Evolutionary conservation across 352 stramenopile genomes (phyloP), one percentile per base, ranked within the genome.

Genomic region (Elongisporangium prolatum): DNA sequence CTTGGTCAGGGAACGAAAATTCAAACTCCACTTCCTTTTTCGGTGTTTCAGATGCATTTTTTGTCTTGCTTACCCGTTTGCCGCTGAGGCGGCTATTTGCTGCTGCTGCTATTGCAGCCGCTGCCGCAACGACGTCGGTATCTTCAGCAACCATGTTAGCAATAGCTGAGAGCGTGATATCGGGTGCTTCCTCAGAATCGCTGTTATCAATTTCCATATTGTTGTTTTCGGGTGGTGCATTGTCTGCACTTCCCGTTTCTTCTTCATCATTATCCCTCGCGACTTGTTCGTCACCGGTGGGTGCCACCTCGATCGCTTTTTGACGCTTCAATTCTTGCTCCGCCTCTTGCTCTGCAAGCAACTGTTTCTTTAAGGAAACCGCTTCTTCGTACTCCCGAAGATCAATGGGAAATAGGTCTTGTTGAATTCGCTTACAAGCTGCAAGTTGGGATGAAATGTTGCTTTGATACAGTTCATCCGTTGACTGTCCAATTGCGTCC

Each of bases 141-240:
- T 95, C 85, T 62, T 93, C 85, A 16, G 69, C 84, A 22, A 90
- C 84, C 84, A 95, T 95, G 57, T 93, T 88, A n/a, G 85, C 85
- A 54, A 93, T 92, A 16, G 82, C 81, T 6, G 81, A 91, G 11
- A 93, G 65, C 17, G 82, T 91, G 50, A 95, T 86, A 61, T 89
- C 83, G 0, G 82, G 68, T 44, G 80, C 72, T 13, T 92, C 84
- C 50, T 93, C 84, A 7, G 73, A 80, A 47, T 93, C 84, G 57
- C 84, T 93, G 54, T 84, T 87, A 54, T 93, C 84, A 14, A 93
- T 71, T 44, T 93, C 84, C 84, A 93, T 93, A 55, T 79, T 91
- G 3, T 77, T 84, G 9, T 66, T 57, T 52, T 25, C 56, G 52
- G 21, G 40, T 71, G 59, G 59, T 64, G 38, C 63, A 58, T 61